Percentiles rank a stretch among this genome's conserved stretches.
phyloP scores from a whole-genome alignment of 2,329 filamentous ascomycete genomes.

The Nigrospora sphaerica region DNA sequence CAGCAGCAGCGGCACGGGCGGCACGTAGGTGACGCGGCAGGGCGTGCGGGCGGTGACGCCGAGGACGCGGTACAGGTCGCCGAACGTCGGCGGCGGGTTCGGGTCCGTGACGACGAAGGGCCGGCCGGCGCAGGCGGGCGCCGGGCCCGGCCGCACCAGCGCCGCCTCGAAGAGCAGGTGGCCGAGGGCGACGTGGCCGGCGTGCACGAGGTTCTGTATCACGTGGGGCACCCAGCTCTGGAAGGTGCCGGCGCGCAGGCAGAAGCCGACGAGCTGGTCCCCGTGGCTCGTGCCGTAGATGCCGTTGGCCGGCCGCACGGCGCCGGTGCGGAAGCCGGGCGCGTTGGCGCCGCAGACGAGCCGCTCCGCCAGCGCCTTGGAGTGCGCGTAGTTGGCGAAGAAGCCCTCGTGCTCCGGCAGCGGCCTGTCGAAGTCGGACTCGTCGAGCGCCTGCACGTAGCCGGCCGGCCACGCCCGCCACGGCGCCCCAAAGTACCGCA shows the following conservation, averaged over 20 bases:
- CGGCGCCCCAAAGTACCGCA: conserved; percentile 28
- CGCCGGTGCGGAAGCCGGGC: conserved; percentile 37
- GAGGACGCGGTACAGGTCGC: conserved; percentile 30
- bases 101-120: conserved; percentile 44
- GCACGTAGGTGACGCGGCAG: conserved; percentile 22
- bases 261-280: conserved; percentile 32
- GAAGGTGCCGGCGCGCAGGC: conserved; percentile 27
- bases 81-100: conserved; percentile 33
- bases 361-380: conserved; percentile 44
- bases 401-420: conserved; percentile 33
- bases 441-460: conserved; percentile 37
- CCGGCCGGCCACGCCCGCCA: conserved; percentile 31
- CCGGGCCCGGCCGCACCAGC: conserved; percentile 28
- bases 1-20: conserved; percentile 28
- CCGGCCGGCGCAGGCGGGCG: conserved; percentile 31
- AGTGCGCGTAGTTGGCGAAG: conserved; percentile 42
- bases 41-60: conserved; percentile 19
- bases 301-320: conserved; percentile 43
- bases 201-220: conserved; percentile 41
- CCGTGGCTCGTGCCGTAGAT: conserved; percentile 38
- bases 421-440: conserved; percentile 33
- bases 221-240: conserved; percentile 36
- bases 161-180: conserved; percentile 46
- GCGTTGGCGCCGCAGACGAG: conserved; percentile 34
- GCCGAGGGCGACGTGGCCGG: conserved; percentile 44